Evolutionary conservation across 768 basidiomycete species (phyloP).

Genomic region (Rhodosporidiobolus odoratus): DNA sequence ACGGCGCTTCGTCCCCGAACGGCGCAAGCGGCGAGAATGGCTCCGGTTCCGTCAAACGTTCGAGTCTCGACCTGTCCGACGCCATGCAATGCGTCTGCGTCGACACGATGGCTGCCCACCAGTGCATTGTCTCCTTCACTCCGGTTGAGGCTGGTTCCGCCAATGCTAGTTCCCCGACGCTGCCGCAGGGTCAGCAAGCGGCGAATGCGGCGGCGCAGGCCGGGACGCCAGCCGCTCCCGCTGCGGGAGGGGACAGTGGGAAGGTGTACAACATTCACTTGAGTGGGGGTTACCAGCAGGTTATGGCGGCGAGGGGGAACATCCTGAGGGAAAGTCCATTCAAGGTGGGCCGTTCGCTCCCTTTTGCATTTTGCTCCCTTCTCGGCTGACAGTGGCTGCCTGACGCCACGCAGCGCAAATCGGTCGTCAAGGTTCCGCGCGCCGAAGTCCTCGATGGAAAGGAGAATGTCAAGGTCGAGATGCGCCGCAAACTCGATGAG

Average conservation of each 20-base stretch:
- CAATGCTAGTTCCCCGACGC: neutral
- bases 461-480: conserved; percentile 41
- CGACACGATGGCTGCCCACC: conserved; percentile 72
- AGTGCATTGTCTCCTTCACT: conserved; percentile 75
- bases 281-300: conserved; percentile 85
- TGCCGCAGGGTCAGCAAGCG: conserved; percentile 31
- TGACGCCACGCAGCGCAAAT: conserved; percentile 55
- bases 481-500: conserved; percentile 61
- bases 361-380: neutral
- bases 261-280: conserved; percentile 72
- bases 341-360: conserved; percentile 47
- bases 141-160: conserved; percentile 55
- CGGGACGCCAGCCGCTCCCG: neutral
- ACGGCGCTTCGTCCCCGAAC: neutral
- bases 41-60: too few species aligned
- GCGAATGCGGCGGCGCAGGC: conserved; percentile 10
- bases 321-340: conserved; percentile 84
- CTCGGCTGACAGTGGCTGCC: conserved; percentile 28
- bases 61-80: conserved; percentile 49
- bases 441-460: conserved; percentile 83
- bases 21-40: neutral
- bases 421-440: conserved; percentile 81
- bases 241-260: neutral
- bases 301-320: conserved; percentile 81
- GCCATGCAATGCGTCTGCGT: conserved; percentile 72